Evolutionary conservation across 495 filamentous ascomycete genomes (phyloP).

Genomic region (Tuber aestivum): DNA sequence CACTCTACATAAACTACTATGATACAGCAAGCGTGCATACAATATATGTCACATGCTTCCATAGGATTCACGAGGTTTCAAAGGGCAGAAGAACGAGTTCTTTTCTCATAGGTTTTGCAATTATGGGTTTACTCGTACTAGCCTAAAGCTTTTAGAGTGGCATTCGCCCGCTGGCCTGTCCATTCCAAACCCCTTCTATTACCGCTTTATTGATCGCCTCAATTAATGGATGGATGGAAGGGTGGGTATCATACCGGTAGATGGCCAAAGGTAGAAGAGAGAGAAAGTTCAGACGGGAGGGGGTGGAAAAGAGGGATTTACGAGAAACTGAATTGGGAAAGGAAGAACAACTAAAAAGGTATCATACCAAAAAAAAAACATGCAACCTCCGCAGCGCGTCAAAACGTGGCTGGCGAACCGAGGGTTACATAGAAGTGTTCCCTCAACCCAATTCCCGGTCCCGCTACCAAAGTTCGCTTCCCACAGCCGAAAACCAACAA

Average conservation of each 20-base stretch:
- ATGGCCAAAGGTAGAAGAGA: neutral
- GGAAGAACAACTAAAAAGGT: neutral
- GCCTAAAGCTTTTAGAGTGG: neutral
- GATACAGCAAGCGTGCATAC: neutral
- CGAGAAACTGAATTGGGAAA: neutral
- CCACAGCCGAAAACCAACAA: constrained; percentile 30
- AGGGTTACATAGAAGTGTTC: neutral
- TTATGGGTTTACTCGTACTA: neutral
- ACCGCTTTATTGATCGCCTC: neutral
- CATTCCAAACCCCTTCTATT: neutral
- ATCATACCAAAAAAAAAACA: neutral
- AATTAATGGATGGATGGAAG: neutral
- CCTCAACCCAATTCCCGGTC: constrained; percentile 16
- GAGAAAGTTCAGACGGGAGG: neutral
- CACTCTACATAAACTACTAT: neutral
- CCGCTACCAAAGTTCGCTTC: constrained; percentile 37
- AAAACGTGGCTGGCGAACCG: constrained; percentile 3
- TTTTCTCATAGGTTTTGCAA: neutral
- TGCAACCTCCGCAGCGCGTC: constrained; percentile 1
- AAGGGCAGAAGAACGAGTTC: neutral
- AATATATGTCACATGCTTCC: constrained; percentile 1
- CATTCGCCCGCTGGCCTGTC: neutral
- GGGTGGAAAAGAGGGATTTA: neutral
- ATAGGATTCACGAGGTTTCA: neutral
- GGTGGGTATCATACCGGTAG: too few relatives aligned